Evolutionary conservation across 2,329 filamentous ascomycete genomes (phyloP).

Genomic region (Corniculantispora saksenae): DNA sequence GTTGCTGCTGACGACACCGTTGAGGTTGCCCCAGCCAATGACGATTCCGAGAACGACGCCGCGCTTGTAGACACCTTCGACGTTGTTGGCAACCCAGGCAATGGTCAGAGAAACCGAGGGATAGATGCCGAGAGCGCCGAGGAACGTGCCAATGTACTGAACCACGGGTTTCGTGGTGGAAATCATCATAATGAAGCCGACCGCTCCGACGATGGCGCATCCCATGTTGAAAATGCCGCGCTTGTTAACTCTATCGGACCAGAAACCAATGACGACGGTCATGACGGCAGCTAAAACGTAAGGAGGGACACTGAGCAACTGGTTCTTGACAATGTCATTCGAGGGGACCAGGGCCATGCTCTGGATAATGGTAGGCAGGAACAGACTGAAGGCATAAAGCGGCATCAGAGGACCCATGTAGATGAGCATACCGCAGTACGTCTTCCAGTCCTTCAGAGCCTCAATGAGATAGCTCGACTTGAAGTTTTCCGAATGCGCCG

Average conservation of each 20-base stretch:
- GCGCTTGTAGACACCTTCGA: conserved; percentile 87
- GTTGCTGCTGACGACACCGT: conserved; percentile 81
- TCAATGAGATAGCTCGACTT: conserved; percentile 71
- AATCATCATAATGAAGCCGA: conserved; percentile 79
- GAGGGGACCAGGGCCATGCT: conserved; percentile 44
- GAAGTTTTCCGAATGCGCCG: conserved; percentile 75
- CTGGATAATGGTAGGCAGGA: conserved; percentile 77
- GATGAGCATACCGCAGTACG: conserved; percentile 70
- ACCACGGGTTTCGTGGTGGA: conserved; percentile 63
- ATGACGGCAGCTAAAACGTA: conserved; percentile 40
- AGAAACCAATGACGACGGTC: conserved; percentile 53
- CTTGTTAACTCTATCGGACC: conserved; percentile 72
- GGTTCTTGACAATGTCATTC: conserved; percentile 37
- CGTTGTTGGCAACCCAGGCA: conserved; percentile 84
- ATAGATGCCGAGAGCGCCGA: conserved; percentile 86
- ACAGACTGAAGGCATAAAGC: conserved; percentile 74
- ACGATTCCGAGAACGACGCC: conserved; percentile 85
- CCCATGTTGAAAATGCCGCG: conserved; percentile 80
- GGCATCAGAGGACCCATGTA: conserved; percentile 77
- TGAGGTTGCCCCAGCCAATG: conserved; percentile 91
- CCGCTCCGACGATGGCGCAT: conserved; percentile 69
- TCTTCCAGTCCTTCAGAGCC: conserved; percentile 81
- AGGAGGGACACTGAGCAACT: conserved; percentile 49
- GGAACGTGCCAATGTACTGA: conserved; percentile 81
- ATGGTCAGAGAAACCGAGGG: conserved; percentile 86